Percentiles rank a stretch among this genome's conserved stretches.
Conservation (phyloP, 2,329 filamentous ascomycete species). For the Phyllachora maydis region DNA sequence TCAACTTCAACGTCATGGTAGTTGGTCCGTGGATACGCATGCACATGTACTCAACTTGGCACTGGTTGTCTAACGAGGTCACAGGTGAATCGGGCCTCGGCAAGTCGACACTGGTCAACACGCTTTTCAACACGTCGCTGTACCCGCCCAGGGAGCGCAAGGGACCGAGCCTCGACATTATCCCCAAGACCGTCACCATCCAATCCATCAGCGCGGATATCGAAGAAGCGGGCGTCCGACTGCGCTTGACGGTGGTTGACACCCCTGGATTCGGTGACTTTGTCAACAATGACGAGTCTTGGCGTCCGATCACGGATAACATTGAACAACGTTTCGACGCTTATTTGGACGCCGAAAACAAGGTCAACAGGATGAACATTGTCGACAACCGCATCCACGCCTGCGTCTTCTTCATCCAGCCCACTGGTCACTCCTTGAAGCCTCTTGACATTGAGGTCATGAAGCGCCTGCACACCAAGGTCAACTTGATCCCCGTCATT, state of each 20-base stretch:
- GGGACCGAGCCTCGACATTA: slow-evolving; percentile 90
- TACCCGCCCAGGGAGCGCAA: slow-evolving; percentile 98
- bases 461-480: slow-evolving; percentile 98
- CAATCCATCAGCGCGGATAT: slow-evolving; percentile 93
- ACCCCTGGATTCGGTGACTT: slow-evolving; percentile 98
- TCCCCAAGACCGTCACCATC: slow-evolving; percentile 92
- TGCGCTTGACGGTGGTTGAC: slow-evolving; percentile 90
- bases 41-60: not conserved
- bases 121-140: slow-evolving; percentile 96
- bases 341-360: slow-evolving; percentile 98
- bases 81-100: slow-evolving; percentile 97
- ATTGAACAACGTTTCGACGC: slow-evolving; percentile 98
- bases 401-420: slow-evolving; percentile 99
- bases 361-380: slow-evolving; percentile 99
- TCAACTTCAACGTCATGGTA: slow-evolving; percentile 99
- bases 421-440: slow-evolving; percentile 95
- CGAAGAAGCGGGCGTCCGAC: slow-evolving; percentile 92
- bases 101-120: slow-evolving; percentile 98
- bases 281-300: slow-evolving; percentile 99
- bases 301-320: slow-evolving; percentile 97
- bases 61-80: too few relatives aligned
- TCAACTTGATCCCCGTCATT: slow-evolving; percentile 98
- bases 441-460: slow-evolving; percentile 98
- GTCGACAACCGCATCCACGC: slow-evolving; percentile 98
- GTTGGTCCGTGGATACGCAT: slow-evolving; percentile 48